Conservation (phyloP, 345 rosid genomes). For the Eucalyptus cloeziana region DNA sequence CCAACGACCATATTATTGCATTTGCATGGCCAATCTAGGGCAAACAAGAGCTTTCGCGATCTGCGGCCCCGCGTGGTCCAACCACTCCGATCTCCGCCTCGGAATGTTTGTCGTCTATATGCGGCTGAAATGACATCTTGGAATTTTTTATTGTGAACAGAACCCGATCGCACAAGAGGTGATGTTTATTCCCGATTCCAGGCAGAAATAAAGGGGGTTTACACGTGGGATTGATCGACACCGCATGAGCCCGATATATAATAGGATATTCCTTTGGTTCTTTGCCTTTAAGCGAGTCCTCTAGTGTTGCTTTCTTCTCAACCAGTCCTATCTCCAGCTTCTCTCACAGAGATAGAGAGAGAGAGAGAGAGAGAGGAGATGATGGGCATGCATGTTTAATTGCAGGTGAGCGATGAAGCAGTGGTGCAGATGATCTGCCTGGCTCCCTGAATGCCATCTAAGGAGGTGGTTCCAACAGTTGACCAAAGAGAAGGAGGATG, state of each 20-base stretch:
- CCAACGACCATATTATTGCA: background rate
- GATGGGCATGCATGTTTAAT: background rate
- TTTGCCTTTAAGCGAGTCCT: background rate
- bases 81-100: background rate
- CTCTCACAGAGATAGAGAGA: background rate
- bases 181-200: background rate
- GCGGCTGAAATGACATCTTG: background rate
- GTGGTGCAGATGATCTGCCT: background rate
- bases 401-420: background rate
- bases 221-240: background rate
- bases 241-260: background rate
- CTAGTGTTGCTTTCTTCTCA: background rate
- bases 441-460: slow-evolving; percentile 5
- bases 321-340: background rate
- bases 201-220: background rate
- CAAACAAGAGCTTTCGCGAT: background rate
- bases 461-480: background rate
- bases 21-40: background rate
- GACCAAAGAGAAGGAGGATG: background rate
- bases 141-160: background rate
- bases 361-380: background rate
- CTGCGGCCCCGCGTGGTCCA: background rate
- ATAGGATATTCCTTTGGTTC: background rate
- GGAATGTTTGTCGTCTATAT: background rate
- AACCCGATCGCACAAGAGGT: background rate